Base-by-base conservation (phyloP, 2,329 filamentous ascomycete genomes). In the Curvularia hawaiiensis region DNA sequence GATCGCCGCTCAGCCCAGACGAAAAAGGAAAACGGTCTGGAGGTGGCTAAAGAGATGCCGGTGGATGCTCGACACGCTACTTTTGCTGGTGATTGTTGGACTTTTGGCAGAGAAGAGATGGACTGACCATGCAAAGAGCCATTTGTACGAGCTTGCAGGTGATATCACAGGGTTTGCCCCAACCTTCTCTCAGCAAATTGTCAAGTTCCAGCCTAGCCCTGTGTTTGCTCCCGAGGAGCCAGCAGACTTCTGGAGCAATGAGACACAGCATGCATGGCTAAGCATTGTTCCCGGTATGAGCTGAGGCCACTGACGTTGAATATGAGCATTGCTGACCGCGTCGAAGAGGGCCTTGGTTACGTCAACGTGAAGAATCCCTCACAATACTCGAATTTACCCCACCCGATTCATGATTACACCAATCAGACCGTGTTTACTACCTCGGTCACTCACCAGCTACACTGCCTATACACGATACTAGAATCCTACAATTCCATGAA, bases 101-200 rank as follows among this genome's bases (percentile, higher is more conserved):
- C 53, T 75, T 18, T 48, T 75, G 26, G 60, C 58, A 5, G 71
- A 74, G 31, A 71, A 64, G 51, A 61, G 56, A 54, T 70, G 64
- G 65, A 55, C 52, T 5, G 45, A 59, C 11, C 48, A 49, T 3
- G 22, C 54, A 2, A 60, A 58, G 26, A 59, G 57, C 11, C 58
- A 68, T 41, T 22, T 50, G 30, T 69, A 63, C 38, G 68, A 74
- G 43, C 53, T 74, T 28, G 58, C 61, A 39, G 72, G 72, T 26
- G 72, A 75, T 33, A 55, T 74, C 1, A 68, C 71, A 24, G 71
- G 71, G 5, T 75, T 74, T 57, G 70, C 70, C 18, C 72, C 72
- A n/a, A 58, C 5, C n/a, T 75, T 75, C 50, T 70, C 68, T 1
- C 71, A 74, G 46, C 68, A 74, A 40, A 68, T 74, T 41, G 58